Percentiles rank a stretch among this genome's conserved stretches.
phyloP scores from a whole-genome alignment of 1,139 yeast genomes.

The Sugiyamaella sp. region DNA sequence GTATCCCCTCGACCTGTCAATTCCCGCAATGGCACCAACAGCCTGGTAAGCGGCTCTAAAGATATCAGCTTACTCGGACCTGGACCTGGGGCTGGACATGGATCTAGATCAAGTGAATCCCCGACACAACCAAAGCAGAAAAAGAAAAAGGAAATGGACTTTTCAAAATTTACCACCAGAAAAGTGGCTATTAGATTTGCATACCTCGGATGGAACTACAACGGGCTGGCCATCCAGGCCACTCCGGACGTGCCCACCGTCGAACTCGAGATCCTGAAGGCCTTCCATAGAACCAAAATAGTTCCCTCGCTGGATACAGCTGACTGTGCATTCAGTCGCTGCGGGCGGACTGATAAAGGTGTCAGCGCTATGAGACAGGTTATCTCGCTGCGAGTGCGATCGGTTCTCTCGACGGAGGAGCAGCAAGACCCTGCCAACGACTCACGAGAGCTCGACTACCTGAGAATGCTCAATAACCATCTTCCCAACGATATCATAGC shows the following conservation, averaged over 20 bases:
- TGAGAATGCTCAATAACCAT: constrained; percentile 70
- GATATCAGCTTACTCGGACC: too few species aligned
- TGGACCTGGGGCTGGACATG: too few species aligned
- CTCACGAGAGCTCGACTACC: constrained; percentile 70
- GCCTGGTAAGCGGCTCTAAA: constrained; percentile 15
- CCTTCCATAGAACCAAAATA: constrained; percentile 66
- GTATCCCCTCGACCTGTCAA: not conserved
- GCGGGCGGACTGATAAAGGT: constrained; percentile 96
- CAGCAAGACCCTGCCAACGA: constrained; percentile 63
- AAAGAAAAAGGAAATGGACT: constrained; percentile 60
- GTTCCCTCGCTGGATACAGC: constrained; percentile 63
- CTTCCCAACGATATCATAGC: constrained; percentile 81
- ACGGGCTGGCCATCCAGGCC: constrained; percentile 80
- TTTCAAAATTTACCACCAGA: constrained; percentile 65
- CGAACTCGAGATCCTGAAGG: constrained; percentile 73
- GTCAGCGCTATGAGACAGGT: constrained; percentile 98
- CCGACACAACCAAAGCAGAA: constrained; percentile 20
- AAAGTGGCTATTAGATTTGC: constrained; percentile 81
- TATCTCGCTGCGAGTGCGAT: constrained; percentile 75
- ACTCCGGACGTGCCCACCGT: constrained; percentile 81
- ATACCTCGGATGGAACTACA: constrained; percentile 76
- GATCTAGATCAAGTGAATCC: not conserved
- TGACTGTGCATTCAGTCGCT: constrained; percentile 74
- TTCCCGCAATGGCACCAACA: not conserved
- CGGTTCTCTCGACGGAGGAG: constrained; percentile 59